Base-by-base conservation (phyloP, 306 rosid species). In the Bauhinia variegata region DNA sequence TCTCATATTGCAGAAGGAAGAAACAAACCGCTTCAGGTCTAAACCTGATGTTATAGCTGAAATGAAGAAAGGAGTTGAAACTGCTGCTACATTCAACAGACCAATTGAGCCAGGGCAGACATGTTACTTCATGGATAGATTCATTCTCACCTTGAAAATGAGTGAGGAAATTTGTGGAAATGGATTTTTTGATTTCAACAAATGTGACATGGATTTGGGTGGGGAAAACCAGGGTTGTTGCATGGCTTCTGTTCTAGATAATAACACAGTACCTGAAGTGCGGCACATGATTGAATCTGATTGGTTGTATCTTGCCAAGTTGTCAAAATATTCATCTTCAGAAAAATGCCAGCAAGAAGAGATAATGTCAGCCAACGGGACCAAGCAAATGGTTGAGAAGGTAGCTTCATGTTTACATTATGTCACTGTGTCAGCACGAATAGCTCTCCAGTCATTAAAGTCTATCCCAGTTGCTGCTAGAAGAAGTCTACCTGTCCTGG, bases 391-490 rank as follows among this genome's bases (percentile, higher is more conserved):
- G 54, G 60, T 38, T 60, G 82, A 71, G 48, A 83, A 56, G 56
- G 71, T 72, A 18, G 39, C 32, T 71, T 37, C 31, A 23, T 87
- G 82, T 86, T 71, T 79, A 31, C 68, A 83, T 50, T 54, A 73
- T 77, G 92, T 84, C 65, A 80, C 84, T 58, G 13, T 53, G 23
- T 86, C 92, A 12, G 96, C 99, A 11, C 77, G 78, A 80, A 79
- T 76, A 34, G 97, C 95, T 51, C 76, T 85, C 41, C 55, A 0
- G 53, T 65, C 77, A 60, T 71, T 93, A 73, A 88, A 86, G 74
- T 77, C 81, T 52, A 80, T 88, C 36, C 99, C 96, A 28, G 86
- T 70, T 77, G 92, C 95, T 60, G 96, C 99, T 67, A 86, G 99
- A 74, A 88, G 87, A 84, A 70, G 91, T 78, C 64, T 93, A 34